These are phyloP conservation scores for Elsinoe australis DNA, from an alignment of 2,329 filamentous ascomycete species.

Conservation along the genomic window DNA sequence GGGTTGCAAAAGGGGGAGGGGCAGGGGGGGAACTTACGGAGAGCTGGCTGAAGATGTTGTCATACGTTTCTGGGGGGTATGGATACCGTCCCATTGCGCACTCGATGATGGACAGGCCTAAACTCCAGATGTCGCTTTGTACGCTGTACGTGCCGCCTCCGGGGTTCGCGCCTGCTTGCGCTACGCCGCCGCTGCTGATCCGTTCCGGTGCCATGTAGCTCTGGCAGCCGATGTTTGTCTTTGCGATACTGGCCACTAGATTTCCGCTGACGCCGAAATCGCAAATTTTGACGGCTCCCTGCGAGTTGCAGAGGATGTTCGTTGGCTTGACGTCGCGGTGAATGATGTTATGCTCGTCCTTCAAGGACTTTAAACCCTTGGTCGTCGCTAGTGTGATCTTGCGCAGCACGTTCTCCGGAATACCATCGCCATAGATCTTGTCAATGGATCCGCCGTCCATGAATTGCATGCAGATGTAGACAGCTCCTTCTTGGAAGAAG, in stretches of 20 bases:
- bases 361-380: slow-evolving; percentile 83
- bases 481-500: slow-evolving; percentile 96
- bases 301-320: slow-evolving; percentile 89
- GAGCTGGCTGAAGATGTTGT: slow-evolving; percentile 95
- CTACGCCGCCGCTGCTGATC: slow-evolving; percentile 78
- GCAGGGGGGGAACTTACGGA: slow-evolving; percentile 59
- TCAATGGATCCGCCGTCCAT: slow-evolving; percentile 99
- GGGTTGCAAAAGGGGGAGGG: slow-evolving; percentile 16
- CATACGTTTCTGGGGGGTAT: slow-evolving; percentile 93
- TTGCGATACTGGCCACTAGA: slow-evolving; percentile 91
- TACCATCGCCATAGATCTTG: slow-evolving; percentile 83
- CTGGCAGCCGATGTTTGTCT: slow-evolving; percentile 97
- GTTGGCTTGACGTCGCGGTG: slow-evolving; percentile 98
- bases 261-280: slow-evolving; percentile 98
- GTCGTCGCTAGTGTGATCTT: slow-evolving; percentile 89
- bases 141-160: slow-evolving; percentile 88
- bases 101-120: slow-evolving; percentile 90
- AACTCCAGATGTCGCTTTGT: slow-evolving; percentile 95
- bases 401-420: slow-evolving; percentile 77
- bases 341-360: slow-evolving; percentile 98
- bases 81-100: slow-evolving; percentile 92
- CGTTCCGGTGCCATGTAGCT: slow-evolving; percentile 98
- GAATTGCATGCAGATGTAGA: slow-evolving; percentile 98
- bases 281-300: slow-evolving; percentile 92
- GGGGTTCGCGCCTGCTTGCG: slow-evolving; percentile 58